Evolutionary conservation across 176 grass and related monocot genomes (phyloP).

Genomic region (Lolium perenne): DNA sequence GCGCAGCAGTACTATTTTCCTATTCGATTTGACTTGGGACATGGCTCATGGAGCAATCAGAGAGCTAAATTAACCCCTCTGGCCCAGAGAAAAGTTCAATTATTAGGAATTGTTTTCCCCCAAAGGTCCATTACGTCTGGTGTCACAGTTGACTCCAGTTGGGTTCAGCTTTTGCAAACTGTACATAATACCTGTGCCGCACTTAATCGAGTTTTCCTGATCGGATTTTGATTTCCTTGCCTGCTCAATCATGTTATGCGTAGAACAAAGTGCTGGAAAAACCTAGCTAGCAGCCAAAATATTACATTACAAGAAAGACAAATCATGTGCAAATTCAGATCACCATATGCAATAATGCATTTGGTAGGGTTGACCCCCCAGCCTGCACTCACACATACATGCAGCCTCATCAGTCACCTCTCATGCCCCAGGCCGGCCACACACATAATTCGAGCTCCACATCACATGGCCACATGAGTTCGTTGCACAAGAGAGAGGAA

Average conservation of each 20-base stretch:
- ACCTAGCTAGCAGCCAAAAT: not conserved
- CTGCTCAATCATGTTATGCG: not conserved
- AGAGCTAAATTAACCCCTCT: slow-evolving; percentile 28
- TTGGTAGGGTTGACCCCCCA: slow-evolving; percentile 48
- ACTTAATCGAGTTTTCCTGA: not conserved
- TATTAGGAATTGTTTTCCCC: slow-evolving; percentile 19
- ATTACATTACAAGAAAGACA: not conserved
- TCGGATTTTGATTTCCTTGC: not conserved
- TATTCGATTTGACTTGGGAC: slow-evolving; percentile 39
- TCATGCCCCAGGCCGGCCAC: slow-evolving; percentile 33
- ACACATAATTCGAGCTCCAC: slow-evolving; percentile 51
- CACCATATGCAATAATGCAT: slow-evolving; percentile 44
- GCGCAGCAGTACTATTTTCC: slow-evolving; percentile 18
- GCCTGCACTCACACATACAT: not conserved
- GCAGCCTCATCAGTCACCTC: slow-evolving; percentile 14
- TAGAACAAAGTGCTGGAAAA: not conserved
- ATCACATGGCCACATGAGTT: slow-evolving; percentile 52
- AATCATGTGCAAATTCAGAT: not conserved
- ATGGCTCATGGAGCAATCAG: slow-evolving; percentile 33
- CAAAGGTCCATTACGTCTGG: slow-evolving; percentile 18
- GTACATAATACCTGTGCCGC: not conserved
- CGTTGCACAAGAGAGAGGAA: slow-evolving; percentile 22
- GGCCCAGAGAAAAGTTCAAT: slow-evolving; percentile 25
- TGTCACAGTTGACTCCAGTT: slow-evolving; percentile 45
- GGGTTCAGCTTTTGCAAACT: slow-evolving; percentile 7